Percentiles rank a stretch among this genome's conserved stretches.
Evolutionary conservation across 768 basidiomycete genomes (phyloP).

Genomic region (Inosperma sp.): DNA sequence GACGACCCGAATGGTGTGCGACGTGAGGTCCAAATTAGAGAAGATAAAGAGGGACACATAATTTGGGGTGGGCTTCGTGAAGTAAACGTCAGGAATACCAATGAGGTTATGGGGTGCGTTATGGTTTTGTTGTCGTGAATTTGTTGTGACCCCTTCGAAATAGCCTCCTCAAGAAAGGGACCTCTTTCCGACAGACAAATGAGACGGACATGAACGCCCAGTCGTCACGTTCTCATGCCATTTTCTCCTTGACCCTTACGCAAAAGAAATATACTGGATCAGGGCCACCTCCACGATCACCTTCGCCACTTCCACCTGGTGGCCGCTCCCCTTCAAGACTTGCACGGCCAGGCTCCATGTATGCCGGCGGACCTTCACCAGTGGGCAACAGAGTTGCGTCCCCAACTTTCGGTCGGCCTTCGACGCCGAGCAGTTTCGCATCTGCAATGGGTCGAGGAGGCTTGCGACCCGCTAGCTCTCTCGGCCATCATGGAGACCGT

Average conservation of each 20-base stretch:
- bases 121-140: slow-evolving; percentile 14
- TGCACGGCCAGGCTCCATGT: slow-evolving; percentile 78
- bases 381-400: slow-evolving; percentile 59
- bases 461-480: slow-evolving; percentile 72
- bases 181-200: slow-evolving; percentile 87
- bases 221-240: slow-evolving; percentile 96
- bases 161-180: slow-evolving; percentile 85
- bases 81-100: slow-evolving; percentile 75
- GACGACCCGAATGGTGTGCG: slow-evolving; percentile 62
- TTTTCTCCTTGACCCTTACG: slow-evolving; percentile 92
- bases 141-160: slow-evolving; percentile 18
- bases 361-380: slow-evolving; percentile 38
- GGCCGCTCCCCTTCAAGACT: slow-evolving; percentile 76
- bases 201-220: slow-evolving; percentile 99
- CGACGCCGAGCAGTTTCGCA: slow-evolving; percentile 69
- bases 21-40: slow-evolving; percentile 90
- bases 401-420: slow-evolving; percentile 72
- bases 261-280: slow-evolving; percentile 84
- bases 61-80: slow-evolving; percentile 96
- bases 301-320: slow-evolving; percentile 69
- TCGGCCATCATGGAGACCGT: slow-evolving; percentile 64
- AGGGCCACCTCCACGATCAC: slow-evolving; percentile 63
- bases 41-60: slow-evolving; percentile 95
- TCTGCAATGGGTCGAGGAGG: slow-evolving; percentile 67
- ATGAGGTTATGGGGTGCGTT: slow-evolving; percentile 90